Evolutionary conservation across 768 basidiomycete species (phyloP).

Genomic region (Collybia nuda): DNA sequence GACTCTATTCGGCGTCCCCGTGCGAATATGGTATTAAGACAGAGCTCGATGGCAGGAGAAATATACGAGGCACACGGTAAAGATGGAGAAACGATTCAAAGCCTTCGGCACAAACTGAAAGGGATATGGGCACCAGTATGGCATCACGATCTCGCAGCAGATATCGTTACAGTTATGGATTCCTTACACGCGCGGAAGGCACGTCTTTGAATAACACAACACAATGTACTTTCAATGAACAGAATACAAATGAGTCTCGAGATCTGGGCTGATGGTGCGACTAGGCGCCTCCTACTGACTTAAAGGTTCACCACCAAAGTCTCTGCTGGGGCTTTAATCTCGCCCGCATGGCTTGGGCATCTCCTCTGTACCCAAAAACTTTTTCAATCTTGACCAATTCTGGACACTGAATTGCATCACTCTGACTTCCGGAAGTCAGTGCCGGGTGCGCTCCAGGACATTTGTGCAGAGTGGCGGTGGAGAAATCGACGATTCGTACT

Average conservation of each 20-base stretch:
- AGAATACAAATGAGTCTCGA: background rate
- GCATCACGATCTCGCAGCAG: constrained; percentile 43
- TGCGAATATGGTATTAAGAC: constrained; percentile 46
- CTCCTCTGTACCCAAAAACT: constrained; percentile 2
- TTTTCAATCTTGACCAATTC: constrained; percentile 21
- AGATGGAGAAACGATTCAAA: constrained; percentile 25
- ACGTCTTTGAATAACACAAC: too few relatives aligned
- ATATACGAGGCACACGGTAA: constrained; percentile 42
- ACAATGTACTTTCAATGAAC: background rate
- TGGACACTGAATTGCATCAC: constrained; percentile 11
- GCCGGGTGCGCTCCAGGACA: constrained; percentile 18
- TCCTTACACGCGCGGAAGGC: constrained; percentile 8
- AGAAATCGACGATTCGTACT: constrained; percentile 37
- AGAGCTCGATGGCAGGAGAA: constrained; percentile 39
- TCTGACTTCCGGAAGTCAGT: background rate
- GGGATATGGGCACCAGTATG: constrained; percentile 50
- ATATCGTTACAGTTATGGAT: constrained; percentile 33
- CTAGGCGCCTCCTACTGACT: background rate
- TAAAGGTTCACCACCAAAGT: constrained; percentile 1
- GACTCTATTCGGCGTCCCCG: constrained; percentile 43
- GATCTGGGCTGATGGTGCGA: background rate
- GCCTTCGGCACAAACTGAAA: constrained; percentile 30
- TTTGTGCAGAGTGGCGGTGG: constrained; percentile 24
- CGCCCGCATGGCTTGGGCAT: background rate
- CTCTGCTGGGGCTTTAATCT: background rate